Evolutionary conservation across 1,139 yeast genomes (phyloP).

Genomic region (Spathaspora sp.): DNA sequence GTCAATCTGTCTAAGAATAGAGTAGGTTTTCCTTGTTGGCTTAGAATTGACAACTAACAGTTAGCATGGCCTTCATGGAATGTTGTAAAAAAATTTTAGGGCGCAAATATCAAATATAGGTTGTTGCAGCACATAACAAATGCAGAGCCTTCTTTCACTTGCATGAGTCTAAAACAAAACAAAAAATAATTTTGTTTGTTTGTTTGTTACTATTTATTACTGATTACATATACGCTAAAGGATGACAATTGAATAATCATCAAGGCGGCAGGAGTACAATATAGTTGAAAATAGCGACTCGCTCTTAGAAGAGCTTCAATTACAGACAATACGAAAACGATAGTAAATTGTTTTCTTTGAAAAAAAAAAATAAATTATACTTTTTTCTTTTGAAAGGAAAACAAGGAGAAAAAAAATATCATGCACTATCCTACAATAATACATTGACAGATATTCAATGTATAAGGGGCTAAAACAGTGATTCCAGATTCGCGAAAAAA

Average conservation of each 20-base stretch:
- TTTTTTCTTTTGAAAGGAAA: not conserved
- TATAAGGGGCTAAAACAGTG: not conserved
- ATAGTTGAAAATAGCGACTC: not conserved
- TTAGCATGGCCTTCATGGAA: not conserved
- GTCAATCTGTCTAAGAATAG: no score
- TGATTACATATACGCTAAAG: not conserved
- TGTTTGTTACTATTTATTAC: not conserved
- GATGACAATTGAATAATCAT: not conserved
- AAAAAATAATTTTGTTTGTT: not conserved
- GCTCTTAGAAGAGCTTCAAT: not conserved
- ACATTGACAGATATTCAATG: not conserved
- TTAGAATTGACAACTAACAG: not conserved
- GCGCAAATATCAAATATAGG: no score
- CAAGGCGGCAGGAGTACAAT: not conserved
- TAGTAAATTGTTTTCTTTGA: not conserved
- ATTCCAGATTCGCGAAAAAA: not conserved
- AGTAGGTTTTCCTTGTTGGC: no score
- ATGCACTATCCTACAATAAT: not conserved
- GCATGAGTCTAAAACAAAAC: not conserved
- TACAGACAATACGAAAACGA: not conserved
- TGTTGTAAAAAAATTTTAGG: not conserved
- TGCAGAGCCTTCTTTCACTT: not conserved
- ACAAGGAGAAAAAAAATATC: not conserved
- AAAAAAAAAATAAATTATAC: not conserved
- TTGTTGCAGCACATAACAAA: no score